Base-by-base conservation (phyloP, 2,329 filamentous ascomycete species). In the Massarina eburnea region DNA sequence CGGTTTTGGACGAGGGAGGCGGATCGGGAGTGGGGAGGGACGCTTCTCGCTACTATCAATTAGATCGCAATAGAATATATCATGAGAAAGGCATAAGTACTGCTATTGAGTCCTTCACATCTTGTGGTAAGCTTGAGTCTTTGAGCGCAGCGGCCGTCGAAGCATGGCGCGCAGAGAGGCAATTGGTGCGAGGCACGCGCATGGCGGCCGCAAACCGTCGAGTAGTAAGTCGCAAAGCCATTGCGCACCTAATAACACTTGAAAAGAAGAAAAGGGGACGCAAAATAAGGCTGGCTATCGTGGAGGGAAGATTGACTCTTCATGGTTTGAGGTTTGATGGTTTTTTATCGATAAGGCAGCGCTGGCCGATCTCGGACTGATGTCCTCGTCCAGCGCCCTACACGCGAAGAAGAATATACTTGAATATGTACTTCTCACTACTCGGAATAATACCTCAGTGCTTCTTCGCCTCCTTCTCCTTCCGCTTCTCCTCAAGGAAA, bases 21-120 rank as follows among this genome's bases (percentile, higher is more conserved):
- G 90, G 89, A 63, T 95, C 90, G 39, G 87, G 80, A 56, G 86
- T 89, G 8, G 86, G 78, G 10, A 86, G 58, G 22, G 55, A 52
- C 4, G 65, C 50, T 36, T 68, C 65, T 39, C 62, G 62, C 68
- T 71, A 33, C 20, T 8, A 7, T 5, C 1, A 8, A 26, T 64
- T 19, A 66, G 55, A 29, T 38, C 9, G 18, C 12, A 27, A 6
- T 20, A 3, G 15, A n/a, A 21, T n/a, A 15, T 8, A 2, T n/a
- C 18, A 14, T 14, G 14, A 18, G 14, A 12, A 5, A 4, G 6
- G 15, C 38, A 17, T 45, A 51, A 55, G 29, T 58, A 73, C 73
- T 44, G 70, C 62, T 57, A 75, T 74, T 41, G 70, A 68, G 50
- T 72, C 63, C 48, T 70, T 68, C 30, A 73, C 51, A 51, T 67